Evolutionary conservation across 2,329 filamentous ascomycete genomes (phyloP), one percentile per base, ranked within the genome.

Genomic region (Diaporthe humulicola): DNA sequence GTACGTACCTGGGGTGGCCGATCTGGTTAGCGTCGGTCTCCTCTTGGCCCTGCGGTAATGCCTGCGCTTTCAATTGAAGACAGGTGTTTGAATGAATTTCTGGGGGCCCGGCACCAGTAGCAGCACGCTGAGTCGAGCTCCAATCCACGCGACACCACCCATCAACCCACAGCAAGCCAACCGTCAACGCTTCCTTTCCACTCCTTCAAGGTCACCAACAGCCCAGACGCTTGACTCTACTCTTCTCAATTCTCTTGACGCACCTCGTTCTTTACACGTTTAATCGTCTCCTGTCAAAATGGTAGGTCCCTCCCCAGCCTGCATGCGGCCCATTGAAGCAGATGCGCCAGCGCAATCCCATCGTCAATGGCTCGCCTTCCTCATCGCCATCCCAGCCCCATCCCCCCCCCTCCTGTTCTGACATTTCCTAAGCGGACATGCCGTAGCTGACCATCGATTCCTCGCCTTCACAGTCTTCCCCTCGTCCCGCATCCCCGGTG

Each of bases 401-500:
- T 8, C 22, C 28, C 22, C 48, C 33, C 10, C 14, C 36, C 54
- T 48, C 42, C 8, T 61, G 28, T 42, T 15, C 15, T 14, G n/a
- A 10, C 7, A 25, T 3, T 25, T 8, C 15, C 48, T 12, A 25
- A 3, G 33, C 17, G 30, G 45, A 66, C 28, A 36, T 40, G 2
- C 5, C 22, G 28, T 52, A 36, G 73, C 74, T 74, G 22, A 74
- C 64, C 58, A 25, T 6, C 19, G 33, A 3, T 76, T 14, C 40
- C 75, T 73, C 69, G 66, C 80, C 74, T 79, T 82, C 83, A 30
- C 78, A 91, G 89, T 90, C 90, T 83, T 91, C 90, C 78, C 89
- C 90, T 76, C 89, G 90, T 77, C 83, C 91, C 73, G 87, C 90
- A 70, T 93, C 92, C 66, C 91, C 91, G 75, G 86, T 85, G 77